Evolutionary conservation across 305 asterid genomes (phyloP), one percentile per base, ranked within the genome.

Genomic region (Fraxinus sp.): DNA sequence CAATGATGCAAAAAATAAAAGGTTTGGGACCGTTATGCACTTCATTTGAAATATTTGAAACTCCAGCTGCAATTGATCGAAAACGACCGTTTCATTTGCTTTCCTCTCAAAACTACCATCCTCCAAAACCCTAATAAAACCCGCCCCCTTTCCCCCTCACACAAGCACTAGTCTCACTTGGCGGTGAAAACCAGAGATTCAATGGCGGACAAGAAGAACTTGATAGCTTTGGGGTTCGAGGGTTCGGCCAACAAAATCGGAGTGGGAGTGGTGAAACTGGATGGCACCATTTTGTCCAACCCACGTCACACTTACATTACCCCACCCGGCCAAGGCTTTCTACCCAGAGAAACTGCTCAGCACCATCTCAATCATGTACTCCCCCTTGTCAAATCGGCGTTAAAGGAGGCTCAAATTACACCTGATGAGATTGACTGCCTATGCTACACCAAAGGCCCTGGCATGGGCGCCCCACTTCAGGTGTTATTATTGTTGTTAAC

Each of bases 181-280:
- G 77, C 28, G 70, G 28, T 32, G 46, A 72, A 72, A 72, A 33
- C 28, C 14, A 72, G 77, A 35, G 46, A 72, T 32, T 71, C 49
- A 5, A 89, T 89, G 96, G 91, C 80, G 84, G 90, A 87, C 85
- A 87, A 89, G 82, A 93, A 89, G 84, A 86, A 89, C 44, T 57
- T 93, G 74, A 85, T 93, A 81, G 98, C 97, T 16, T 10, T 96
- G 74, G 99, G 99, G 14, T 94, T 94, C 52, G 99, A 96, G 86
- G 98, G 99, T 28, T 96, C 99, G 2, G 99, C 99, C 80, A 96
- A 96, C 90, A 96, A 96, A 86, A 96, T 96, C 36, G 99, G 91
- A 33, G 94, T 96, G 5, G 98, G 98, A 24, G 95, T 92, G 18
- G 98, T 96, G 81, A 83, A 92, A 1, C 85, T 92, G 39, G 97